Conservation (phyloP, 768 basidiomycete species). For the Trametes sanguinea region DNA sequence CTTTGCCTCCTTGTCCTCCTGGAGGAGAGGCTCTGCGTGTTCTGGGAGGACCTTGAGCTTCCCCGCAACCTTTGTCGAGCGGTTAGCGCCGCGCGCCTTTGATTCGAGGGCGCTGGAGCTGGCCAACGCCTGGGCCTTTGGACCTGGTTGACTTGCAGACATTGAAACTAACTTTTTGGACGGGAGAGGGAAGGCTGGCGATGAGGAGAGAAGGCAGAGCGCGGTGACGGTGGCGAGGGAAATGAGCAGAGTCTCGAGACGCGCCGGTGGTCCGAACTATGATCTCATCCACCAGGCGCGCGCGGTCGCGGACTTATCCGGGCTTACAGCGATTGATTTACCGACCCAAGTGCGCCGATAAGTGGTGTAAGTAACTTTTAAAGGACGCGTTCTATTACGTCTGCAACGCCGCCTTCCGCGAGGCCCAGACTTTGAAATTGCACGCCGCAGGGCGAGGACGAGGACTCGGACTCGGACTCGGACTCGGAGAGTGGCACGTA, state of each 20-base stretch:
- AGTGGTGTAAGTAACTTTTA: neutral
- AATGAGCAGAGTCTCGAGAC: neutral
- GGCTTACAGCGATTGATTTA: neutral
- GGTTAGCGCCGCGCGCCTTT: constrained; percentile 71
- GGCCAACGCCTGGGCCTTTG: constrained; percentile 7
- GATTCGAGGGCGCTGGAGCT: constrained; percentile 38
- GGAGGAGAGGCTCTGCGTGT: constrained; percentile 58
- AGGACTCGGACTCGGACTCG: too few species aligned
- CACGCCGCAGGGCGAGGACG: too few species aligned
- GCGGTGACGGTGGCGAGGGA: neutral
- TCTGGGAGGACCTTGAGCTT: constrained; percentile 90
- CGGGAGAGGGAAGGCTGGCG: neutral
- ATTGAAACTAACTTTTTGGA: constrained; percentile 4
- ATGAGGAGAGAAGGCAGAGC: neutral
- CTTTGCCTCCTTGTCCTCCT: constrained; percentile 24
- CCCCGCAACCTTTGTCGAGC: constrained; percentile 79
- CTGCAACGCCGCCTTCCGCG: neutral
- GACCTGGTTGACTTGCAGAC: constrained; percentile 26
- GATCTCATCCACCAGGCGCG: constrained; percentile 17
- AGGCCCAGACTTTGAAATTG: neutral
- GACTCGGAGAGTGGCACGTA: too few species aligned
- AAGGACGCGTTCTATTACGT: constrained; percentile 6
- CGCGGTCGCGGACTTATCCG: neutral
- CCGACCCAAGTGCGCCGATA: neutral
- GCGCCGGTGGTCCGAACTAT: constrained; percentile 7